Evolutionary conservation across 1,139 yeast genomes (phyloP).

Genomic region (Zygoascus sp.): DNA sequence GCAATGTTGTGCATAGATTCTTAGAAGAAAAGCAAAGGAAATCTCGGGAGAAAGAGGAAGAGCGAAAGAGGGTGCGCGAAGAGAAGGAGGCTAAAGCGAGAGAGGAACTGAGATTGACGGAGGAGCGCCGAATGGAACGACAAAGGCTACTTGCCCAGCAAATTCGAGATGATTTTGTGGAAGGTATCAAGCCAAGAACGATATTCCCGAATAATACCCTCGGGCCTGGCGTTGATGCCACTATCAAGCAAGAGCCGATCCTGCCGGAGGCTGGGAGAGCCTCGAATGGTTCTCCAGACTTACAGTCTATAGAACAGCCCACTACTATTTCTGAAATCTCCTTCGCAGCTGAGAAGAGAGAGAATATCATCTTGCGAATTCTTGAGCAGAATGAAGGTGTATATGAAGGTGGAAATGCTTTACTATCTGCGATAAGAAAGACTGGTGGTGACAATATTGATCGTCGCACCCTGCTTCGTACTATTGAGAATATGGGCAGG

Average conservation of each 20-base stretch:
- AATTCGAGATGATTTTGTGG: not conserved
- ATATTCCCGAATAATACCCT: constrained; percentile 1
- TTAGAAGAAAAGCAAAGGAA: not conserved
- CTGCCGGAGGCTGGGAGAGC: not conserved
- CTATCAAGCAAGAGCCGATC: not conserved
- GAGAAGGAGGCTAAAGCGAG: not conserved
- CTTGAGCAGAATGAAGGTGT: constrained; percentile 35
- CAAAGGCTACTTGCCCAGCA: not conserved
- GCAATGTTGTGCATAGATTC: not conserved
- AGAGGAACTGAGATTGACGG: not conserved
- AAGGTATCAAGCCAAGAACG: not conserved
- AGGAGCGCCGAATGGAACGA: constrained; percentile 1
- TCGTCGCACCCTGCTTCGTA: constrained; percentile 32
- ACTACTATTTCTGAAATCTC: constrained; percentile 20
- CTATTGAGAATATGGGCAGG: constrained; percentile 25
- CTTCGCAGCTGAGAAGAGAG: constrained; percentile 34
- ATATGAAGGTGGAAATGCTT: constrained; percentile 29
- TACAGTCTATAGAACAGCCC: not conserved
- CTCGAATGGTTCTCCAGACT: not conserved
- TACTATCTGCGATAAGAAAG: constrained; percentile 26
- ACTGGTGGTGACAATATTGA: constrained; percentile 31
- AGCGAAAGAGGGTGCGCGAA: not conserved
- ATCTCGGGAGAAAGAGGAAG: not conserved
- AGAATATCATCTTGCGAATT: constrained; percentile 30
- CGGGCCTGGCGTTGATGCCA: not conserved